A percentile compares a stretch with the other conserved stretches of the same genome.
phyloP scores from a whole-genome alignment of 495 filamentous ascomycete species.

The Tuber indicum region DNA sequence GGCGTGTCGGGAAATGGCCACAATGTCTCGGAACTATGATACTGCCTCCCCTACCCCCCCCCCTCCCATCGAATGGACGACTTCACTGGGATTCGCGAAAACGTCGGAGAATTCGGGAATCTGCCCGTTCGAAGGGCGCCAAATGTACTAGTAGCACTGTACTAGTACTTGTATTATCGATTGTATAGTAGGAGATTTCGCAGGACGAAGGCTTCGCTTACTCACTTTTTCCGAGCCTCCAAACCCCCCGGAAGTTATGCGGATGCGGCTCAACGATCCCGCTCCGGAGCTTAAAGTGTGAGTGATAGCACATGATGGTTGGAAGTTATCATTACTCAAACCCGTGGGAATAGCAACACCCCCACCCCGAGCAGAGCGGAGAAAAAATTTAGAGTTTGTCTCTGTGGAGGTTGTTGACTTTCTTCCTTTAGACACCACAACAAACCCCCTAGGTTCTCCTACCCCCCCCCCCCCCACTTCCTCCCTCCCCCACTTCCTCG shows the following conservation, averaged over 20 bases:
- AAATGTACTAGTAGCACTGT: too few relatives aligned
- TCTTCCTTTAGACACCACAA: neutral
- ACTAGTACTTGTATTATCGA: too few relatives aligned
- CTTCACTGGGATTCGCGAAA: neutral
- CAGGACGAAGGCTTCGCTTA: neutral
- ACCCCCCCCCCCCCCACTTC: neutral
- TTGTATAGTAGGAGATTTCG: neutral
- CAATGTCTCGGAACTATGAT: neutral
- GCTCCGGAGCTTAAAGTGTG: neutral
- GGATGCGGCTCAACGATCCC: neutral
- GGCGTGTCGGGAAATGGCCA: neutral
- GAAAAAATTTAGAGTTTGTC: neutral
- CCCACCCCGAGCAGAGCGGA: neutral
- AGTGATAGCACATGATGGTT: neutral
- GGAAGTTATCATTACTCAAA: too few relatives aligned
- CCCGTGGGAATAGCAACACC: neutral
- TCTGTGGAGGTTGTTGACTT: neutral
- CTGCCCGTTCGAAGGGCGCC: neutral
- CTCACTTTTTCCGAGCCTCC: neutral
- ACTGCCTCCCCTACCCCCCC: too few relatives aligned
- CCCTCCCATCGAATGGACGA: neutral
- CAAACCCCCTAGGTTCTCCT: neutral
- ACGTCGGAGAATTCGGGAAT: neutral
- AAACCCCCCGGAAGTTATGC: neutral
- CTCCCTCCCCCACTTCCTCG: neutral